phyloP scores from a whole-genome alignment of 2,329 filamentous ascomycete species.

The Pseudocercospora cruenta region DNA sequence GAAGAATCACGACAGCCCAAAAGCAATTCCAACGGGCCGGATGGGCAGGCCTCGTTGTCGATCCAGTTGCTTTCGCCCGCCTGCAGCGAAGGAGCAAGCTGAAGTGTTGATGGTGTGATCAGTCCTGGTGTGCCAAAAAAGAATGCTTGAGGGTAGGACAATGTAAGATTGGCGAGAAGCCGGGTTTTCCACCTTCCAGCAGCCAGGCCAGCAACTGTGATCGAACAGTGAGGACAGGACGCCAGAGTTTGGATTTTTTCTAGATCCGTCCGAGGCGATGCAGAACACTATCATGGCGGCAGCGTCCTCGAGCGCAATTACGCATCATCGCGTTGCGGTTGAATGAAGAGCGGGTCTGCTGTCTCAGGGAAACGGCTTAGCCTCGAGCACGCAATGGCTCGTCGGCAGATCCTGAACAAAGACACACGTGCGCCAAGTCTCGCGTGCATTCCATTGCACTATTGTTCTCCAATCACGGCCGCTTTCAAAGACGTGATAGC shows the following conservation, averaged over 20 bases:
- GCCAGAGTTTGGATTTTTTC: neutral
- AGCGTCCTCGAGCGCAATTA: neutral
- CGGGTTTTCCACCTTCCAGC: neutral
- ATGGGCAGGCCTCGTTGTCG: neutral
- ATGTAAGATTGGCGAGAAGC: neutral
- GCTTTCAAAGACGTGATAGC: conserved; percentile 4
- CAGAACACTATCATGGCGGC: neutral
- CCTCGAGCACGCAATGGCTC: conserved; percentile 21
- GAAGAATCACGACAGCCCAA: conserved; percentile 23
- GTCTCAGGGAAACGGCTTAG: conserved; percentile 18
- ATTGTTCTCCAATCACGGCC: conserved; percentile 6
- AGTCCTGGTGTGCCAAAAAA: neutral
- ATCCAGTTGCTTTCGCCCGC: neutral
- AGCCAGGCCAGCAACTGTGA: neutral
- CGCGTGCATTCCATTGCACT: conserved; percentile 2
- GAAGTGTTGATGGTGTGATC: conserved; percentile 10
- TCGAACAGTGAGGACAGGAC: neutral
- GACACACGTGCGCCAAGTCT: conserved; percentile 19
- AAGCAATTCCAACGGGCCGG: conserved; percentile 2
- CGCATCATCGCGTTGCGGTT: neutral
- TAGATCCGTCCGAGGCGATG: neutral
- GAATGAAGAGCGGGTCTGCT: neutral
- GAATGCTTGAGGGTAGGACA: neutral
- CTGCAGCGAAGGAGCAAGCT: neutral
- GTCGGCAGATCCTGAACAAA: conserved; percentile 12